phyloP scores from a whole-genome alignment of 495 filamentous ascomycete species.

The Aspergillus funiculosus region DNA sequence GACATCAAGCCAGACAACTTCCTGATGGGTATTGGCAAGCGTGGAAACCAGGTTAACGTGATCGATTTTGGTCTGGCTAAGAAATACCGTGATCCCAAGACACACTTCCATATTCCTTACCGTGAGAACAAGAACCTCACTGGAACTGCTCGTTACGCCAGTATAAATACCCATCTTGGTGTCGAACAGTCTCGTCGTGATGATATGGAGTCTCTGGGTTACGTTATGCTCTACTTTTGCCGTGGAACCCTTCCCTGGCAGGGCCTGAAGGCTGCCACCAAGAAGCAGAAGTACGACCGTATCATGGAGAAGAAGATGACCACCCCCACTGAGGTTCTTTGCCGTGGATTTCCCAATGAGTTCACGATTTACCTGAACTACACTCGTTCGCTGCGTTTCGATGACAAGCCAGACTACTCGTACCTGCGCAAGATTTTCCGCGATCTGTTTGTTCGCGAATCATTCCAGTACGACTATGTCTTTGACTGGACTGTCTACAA shows the following conservation, averaged over 20 bases:
- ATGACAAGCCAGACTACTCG: constrained; percentile 99
- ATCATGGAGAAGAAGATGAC: constrained; percentile 99
- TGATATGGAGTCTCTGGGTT: constrained; percentile 99
- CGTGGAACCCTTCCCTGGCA: constrained; percentile 99
- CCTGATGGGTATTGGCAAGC: constrained; percentile 99
- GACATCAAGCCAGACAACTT: constrained; percentile 99
- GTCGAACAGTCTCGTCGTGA: constrained; percentile 99
- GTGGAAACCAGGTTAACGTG: constrained; percentile 99
- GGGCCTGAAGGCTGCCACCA: constrained; percentile 98
- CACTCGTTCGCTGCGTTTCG: constrained; percentile 96
- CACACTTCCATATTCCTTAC: constrained; percentile 99
- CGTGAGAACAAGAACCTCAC: constrained; percentile 99
- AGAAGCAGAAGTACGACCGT: constrained; percentile 99
- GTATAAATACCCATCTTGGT: constrained; percentile 98
- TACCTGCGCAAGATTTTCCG: constrained; percentile 99
- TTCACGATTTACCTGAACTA: constrained; percentile 99
- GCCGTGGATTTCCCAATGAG: constrained; percentile 98
- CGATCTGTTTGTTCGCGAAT: constrained; percentile 97
- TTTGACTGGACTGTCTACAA: constrained; percentile 99
- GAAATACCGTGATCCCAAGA: constrained; percentile 99
- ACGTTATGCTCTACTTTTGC: constrained; percentile 99
- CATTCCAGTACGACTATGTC: constrained; percentile 99
- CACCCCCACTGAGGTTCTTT: constrained; percentile 96
- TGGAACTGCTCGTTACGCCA: constrained; percentile 96
- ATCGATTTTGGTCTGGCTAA: constrained; percentile 99